Evolutionary conservation across 2,329 filamentous ascomycete species (phyloP), one percentile per base, ranked within the genome.

Genomic region (Eutypa lata): DNA sequence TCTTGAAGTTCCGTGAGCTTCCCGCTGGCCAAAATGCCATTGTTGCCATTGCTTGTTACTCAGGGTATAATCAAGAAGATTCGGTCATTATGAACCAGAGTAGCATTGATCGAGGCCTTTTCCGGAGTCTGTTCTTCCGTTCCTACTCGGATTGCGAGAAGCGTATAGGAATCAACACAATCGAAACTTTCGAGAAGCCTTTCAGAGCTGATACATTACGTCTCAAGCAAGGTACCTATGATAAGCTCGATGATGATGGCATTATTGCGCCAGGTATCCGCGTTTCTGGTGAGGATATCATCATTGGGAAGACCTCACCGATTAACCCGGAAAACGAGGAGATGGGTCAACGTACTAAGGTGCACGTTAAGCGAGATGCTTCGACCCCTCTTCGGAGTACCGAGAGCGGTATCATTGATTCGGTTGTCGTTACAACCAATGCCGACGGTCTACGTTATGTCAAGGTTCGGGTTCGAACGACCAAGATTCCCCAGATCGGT

Each of bases 71-170:
- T 73, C 95, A 99, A 71, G 94, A 99, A 91, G 94, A 99, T 85
- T 99, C 94, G 61, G 93, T 99, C 61, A 96, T 99, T 66, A 97
- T 99, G 94, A 99, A 99, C 73, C 94, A 99, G 76, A 97, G 91
- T 76, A 96, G 91, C 73, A 97, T 99, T 65, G 94, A 99, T 72
- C 89, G 94, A 67, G 94, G 94, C 57, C 80, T 99, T 4, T 99
- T 99, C 87, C 85, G 95, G 66, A 97, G 91, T 82, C 76, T 99
- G 51, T 99, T 97, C 79, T 99, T 96, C 83, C 87, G 95, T 62
- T 91, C 93, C 11, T 99, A 99, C 73, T 95, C 91, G 31, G 94
- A 99, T 67, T 91, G 91, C 60, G 94, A 99, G 76, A 97, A 97
- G 80, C 88, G 91, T 60, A 88, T 99, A 28, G 94, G 94, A 57